phyloP scores from a whole-genome alignment of 1,284 basidiomycete species.

The Sanghuangporus weigelae region DNA sequence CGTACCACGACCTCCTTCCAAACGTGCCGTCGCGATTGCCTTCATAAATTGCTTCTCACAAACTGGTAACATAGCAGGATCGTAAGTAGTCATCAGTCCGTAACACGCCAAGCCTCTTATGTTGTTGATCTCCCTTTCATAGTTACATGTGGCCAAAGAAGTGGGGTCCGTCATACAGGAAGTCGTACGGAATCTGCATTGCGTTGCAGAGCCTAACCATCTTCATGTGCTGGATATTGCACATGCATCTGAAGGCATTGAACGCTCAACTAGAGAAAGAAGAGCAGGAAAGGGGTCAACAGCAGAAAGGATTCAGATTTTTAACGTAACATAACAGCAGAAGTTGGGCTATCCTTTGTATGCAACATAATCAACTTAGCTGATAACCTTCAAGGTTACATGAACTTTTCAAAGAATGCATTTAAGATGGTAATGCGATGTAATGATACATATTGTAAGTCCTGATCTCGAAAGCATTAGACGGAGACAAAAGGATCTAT shows the following conservation, averaged over 20 bases:
- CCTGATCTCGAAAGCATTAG: constrained; percentile 2
- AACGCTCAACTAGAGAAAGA: constrained; percentile 32
- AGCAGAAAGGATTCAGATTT: constrained; percentile 29
- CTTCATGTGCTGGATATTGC: constrained; percentile 45
- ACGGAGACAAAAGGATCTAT: constrained; percentile 4
- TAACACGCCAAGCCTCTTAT: background rate
- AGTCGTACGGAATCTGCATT: constrained; percentile 45
- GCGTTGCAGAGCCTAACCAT: constrained; percentile 35
- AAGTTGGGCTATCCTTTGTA: background rate
- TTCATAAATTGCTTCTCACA: constrained; percentile 32
- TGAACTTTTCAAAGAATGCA: background rate
- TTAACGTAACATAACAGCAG: constrained; percentile 19
- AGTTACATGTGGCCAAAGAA: constrained; percentile 37
- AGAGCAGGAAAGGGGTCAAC: constrained; percentile 26
- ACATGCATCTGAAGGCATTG: constrained; percentile 32
- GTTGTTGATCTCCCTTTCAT: background rate
- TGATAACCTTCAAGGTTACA: background rate
- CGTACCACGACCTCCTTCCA: constrained; percentile 34
- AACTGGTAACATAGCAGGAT: constrained; percentile 29
- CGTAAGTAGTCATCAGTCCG: constrained; percentile 23
- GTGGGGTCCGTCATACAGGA: constrained; percentile 40
- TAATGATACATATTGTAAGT: constrained; percentile 15
- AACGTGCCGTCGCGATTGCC: constrained; percentile 36
- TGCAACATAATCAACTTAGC: background rate
- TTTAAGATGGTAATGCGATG: background rate